These are phyloP conservation scores for Lepidium didymum DNA, from an alignment of 345 rosid genomes.

Conservation along the genomic window DNA sequence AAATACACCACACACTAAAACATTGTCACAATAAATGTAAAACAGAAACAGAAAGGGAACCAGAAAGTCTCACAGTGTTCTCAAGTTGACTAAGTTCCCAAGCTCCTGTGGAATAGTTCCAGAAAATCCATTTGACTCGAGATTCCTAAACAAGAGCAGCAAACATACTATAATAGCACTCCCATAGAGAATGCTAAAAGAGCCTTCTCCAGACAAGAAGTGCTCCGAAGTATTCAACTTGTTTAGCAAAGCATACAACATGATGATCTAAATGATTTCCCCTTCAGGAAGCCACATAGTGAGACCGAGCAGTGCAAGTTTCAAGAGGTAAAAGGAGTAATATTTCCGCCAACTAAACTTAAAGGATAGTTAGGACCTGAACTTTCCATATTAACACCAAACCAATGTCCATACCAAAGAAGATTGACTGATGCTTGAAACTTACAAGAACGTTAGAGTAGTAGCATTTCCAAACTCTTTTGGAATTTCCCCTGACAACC, in stretches of 20 bases:
- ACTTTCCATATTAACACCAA: not conserved
- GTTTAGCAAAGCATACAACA: constrained; percentile 3
- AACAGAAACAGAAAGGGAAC: not conserved
- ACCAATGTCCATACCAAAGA: constrained; percentile 2
- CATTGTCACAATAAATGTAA: not conserved
- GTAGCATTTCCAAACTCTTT: constrained; percentile 39
- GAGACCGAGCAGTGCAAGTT: not conserved
- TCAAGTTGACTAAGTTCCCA: constrained; percentile 40
- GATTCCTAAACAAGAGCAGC: constrained; percentile 29
- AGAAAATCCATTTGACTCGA: constrained; percentile 49
- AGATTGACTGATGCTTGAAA: not conserved
- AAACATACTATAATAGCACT: not conserved
- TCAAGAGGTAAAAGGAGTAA: not conserved
- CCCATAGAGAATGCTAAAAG: not conserved
- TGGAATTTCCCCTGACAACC: constrained; percentile 49
- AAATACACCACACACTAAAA: not conserved
- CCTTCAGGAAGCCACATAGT: not conserved
- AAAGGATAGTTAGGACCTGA: not conserved
- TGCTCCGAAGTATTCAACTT: not conserved
- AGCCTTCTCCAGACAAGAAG: not conserved
- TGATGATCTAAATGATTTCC: not conserved
- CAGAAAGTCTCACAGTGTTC: constrained; percentile 33
- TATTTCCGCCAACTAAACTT: not conserved
- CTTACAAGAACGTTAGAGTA: constrained; percentile 44
- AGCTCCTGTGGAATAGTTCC: constrained; percentile 50